Conservation (phyloP, 202 grass and related monocot species). For the Zoysia matrella region DNA sequence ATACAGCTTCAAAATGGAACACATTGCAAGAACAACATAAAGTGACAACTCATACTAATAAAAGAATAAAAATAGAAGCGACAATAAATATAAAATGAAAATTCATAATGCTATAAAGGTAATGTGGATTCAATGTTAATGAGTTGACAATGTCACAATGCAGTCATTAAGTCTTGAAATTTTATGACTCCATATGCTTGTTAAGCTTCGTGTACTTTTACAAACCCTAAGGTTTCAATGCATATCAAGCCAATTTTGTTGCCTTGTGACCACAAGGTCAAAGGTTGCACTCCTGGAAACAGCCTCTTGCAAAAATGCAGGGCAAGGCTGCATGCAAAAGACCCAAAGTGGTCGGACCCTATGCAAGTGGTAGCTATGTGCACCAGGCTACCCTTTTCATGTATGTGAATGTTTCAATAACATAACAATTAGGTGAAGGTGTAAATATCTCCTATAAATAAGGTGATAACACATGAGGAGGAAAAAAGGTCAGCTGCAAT, state of each 20-base stretch:
- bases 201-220: conserved; percentile 12
- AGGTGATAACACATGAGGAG: conserved; percentile 1
- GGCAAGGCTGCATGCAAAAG: no score
- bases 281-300: no score
- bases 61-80: conserved; percentile 6
- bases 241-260: background rate
- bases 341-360: no score
- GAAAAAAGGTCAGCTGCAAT: background rate
- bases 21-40: background rate
- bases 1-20: background rate
- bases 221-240: background rate
- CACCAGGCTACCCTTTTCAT: no score
- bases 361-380: no score
- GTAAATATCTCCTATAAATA: conserved; percentile 15
- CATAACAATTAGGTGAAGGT: no score
- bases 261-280: no score
- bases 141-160: background rate
- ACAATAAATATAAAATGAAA: conserved; percentile 13
- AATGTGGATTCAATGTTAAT: background rate
- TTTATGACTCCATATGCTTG: conserved; percentile 21
- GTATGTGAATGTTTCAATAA: no score
- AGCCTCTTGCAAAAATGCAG: no score
- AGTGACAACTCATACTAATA: background rate
- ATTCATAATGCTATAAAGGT: conserved; percentile 15
- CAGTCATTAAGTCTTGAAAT: conserved; percentile 1